Evolutionary conservation across 1,284 basidiomycete species (phyloP), one percentile per base, ranked within the genome.

Genomic region (Malassezia globosa): DNA sequence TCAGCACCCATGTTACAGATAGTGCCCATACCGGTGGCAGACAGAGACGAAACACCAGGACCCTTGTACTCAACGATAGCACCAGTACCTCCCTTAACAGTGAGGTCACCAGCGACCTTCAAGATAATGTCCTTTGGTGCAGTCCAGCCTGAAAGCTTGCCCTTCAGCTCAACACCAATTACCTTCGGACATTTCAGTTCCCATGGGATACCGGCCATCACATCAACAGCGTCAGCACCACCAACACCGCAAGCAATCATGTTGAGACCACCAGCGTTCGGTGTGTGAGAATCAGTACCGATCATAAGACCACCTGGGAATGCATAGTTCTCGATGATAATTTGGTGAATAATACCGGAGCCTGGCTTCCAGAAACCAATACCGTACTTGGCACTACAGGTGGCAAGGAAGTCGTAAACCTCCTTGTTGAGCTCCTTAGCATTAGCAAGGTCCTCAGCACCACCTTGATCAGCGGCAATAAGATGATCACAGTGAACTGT

Each of bases 1-100:
- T 97, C 92, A 70, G 94, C 94, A 80, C 94, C 94, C 92, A 96
- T 97, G 82, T 96, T 97, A 76, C 92, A 96, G 66, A 94, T 89
- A 44, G 92, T 97, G 54, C 87, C 94, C 92, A 96, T 96, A 77
- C 92, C 94, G 40, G 92, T 97, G 80, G 85, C 88, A 42, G 90
- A 95, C 60, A 97, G 81, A 26, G 87, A 87, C 73, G 92, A 84
- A 64, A 97, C 85, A 80, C 92, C 92, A 40, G 66, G 54, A 41
- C 68, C 68, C 60, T 68, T 71, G 66, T 71, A 71, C 59, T 71
- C 68, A 55, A 71, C 64, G 56, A 71, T 71, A 48, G 66, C 66
- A 54, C 68, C 68, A 16, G 68, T 71, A 52, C 68, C 68, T 57
- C 68, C 68, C 66, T 68, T 68, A 55, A 71, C 68, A 53, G 68